phyloP scores from a whole-genome alignment of 2,329 filamentous ascomycete species.

The Xenosphaeropsis pyriputrescens region DNA sequence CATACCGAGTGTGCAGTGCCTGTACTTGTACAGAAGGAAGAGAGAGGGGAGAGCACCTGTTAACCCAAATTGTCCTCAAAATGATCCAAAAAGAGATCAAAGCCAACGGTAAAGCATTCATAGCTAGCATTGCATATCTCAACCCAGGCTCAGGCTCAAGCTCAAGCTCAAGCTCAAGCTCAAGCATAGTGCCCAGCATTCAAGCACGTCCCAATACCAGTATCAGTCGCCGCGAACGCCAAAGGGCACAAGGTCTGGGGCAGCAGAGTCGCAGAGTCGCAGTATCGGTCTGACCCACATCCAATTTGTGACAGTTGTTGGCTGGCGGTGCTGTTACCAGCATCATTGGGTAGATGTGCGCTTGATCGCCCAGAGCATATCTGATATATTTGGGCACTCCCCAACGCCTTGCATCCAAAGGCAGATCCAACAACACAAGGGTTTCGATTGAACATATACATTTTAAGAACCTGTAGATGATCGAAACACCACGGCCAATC shows the following conservation, averaged over 20 bases:
- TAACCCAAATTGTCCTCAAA: too few relatives aligned
- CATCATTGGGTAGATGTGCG: constrained; percentile 33
- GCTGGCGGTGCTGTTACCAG: constrained; percentile 24
- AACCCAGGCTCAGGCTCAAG: too few relatives aligned
- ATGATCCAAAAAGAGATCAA: too few relatives aligned
- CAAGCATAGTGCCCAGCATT: not conserved
- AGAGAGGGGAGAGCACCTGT: too few relatives aligned
- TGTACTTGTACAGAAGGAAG: too few relatives aligned
- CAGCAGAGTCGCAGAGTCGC: constrained; percentile 13
- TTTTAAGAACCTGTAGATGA: constrained; percentile 7
- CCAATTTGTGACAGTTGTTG: constrained; percentile 39
- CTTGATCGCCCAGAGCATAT: constrained; percentile 33
- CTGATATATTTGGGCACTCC: constrained; percentile 28
- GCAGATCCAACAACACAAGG: constrained; percentile 22
- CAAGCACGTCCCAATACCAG: not conserved
- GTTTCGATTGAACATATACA: constrained; percentile 5
- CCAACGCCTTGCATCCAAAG: constrained; percentile 28
- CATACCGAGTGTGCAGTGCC: too few relatives aligned
- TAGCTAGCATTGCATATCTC: not conserved
- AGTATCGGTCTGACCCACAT: constrained; percentile 27
- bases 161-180: too few relatives aligned
- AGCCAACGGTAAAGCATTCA: not conserved
- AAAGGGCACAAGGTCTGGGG: not conserved
- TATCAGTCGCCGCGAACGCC: too few relatives aligned
- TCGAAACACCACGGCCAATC: not conserved